Percentiles rank a stretch among this genome's conserved stretches.
Evolutionary conservation across 1,284 basidiomycete species (phyloP).

Genomic region (Xanthoconium separans): DNA sequence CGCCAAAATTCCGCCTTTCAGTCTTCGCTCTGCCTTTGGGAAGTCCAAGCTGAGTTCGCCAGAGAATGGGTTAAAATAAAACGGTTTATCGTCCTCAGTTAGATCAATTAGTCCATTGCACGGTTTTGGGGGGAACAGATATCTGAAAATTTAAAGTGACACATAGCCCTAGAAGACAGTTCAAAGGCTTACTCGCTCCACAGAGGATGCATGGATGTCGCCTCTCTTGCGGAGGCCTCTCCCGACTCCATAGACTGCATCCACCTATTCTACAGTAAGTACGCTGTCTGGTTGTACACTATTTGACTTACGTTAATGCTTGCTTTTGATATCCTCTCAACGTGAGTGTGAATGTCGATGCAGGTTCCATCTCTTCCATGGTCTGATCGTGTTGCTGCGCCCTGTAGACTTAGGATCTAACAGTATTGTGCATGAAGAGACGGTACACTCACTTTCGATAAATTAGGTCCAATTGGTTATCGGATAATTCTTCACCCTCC

Average conservation of each 20-base stretch:
- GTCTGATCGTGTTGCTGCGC: conserved; percentile 75
- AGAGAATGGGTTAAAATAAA: conserved; percentile 92
- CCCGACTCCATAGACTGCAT: conserved; percentile 88
- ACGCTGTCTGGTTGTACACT: neutral
- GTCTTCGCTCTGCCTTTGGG: conserved; percentile 77
- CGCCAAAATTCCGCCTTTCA: conserved; percentile 87
- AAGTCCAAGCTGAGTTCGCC: conserved; percentile 92
- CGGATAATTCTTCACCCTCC: conserved; percentile 75
- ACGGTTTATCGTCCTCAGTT: conserved; percentile 65
- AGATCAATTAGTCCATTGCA: conserved; percentile 59
- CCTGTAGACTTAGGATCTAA: conserved; percentile 42
- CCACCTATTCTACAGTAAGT: conserved; percentile 58
- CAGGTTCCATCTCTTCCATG: conserved; percentile 83
- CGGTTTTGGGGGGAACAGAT: conserved; percentile 63
- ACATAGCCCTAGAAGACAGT: neutral
- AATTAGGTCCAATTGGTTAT: conserved; percentile 77
- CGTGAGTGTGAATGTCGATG: conserved; percentile 74
- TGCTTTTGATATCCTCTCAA: conserved; percentile 94
- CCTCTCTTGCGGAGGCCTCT: conserved; percentile 66
- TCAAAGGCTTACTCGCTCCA: conserved; percentile 83
- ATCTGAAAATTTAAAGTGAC: conserved; percentile 45
- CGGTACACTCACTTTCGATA: conserved; percentile 63
- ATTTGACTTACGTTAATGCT: conserved; percentile 63
- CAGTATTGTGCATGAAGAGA: neutral
- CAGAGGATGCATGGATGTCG: conserved; percentile 83